Percentiles rank a stretch among this genome's conserved stretches.
Evolutionary conservation across 2,329 filamentous ascomycete genomes (phyloP).

Genomic region (Microthyrium microscopicum): DNA sequence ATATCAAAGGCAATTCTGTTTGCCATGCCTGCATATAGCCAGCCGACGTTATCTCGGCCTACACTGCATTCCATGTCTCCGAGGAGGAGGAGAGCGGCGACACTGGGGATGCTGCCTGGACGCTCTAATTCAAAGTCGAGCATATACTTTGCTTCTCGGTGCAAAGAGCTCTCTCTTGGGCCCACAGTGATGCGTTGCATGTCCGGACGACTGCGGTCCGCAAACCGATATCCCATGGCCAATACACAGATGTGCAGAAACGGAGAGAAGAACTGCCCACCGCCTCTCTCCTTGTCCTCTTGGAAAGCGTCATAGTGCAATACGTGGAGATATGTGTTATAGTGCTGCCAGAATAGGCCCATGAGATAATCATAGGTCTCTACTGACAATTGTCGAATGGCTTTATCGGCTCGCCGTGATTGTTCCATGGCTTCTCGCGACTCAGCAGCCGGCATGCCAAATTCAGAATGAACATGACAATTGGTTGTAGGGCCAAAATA

Average conservation of each 20-base stretch:
- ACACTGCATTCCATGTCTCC: conserved; percentile 38
- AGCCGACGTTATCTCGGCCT: conserved; percentile 36
- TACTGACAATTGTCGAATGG: conserved; percentile 28
- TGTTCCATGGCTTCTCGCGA: conserved; percentile 29
- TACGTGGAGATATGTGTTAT: conserved; percentile 33
- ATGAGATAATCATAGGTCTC: conserved; percentile 37
- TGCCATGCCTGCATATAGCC: conserved; percentile 35
- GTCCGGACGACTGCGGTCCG: conserved; percentile 32
- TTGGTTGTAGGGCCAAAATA: conserved; percentile 40
- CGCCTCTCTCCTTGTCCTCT: conserved; percentile 28
- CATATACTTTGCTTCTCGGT: conserved; percentile 38
- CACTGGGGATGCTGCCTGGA: conserved; percentile 34
- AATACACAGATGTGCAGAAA: conserved; percentile 37
- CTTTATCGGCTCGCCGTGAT: conserved; percentile 28
- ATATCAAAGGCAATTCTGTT: conserved; percentile 29
- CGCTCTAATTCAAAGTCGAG: conserved; percentile 36
- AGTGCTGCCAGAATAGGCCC: conserved; percentile 34
- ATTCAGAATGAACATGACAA: conserved; percentile 32
- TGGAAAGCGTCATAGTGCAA: conserved; percentile 35
- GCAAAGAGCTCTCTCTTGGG: conserved; percentile 34
- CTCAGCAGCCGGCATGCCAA: conserved; percentile 19
- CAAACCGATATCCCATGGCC: conserved; percentile 35
- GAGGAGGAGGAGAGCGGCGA: conserved; percentile 35
- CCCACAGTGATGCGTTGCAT: conserved; percentile 31
- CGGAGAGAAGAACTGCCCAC: conserved; percentile 33